Base-by-base conservation (phyloP, 306 rosid genomes). In the Fragaria vesca region DNA sequence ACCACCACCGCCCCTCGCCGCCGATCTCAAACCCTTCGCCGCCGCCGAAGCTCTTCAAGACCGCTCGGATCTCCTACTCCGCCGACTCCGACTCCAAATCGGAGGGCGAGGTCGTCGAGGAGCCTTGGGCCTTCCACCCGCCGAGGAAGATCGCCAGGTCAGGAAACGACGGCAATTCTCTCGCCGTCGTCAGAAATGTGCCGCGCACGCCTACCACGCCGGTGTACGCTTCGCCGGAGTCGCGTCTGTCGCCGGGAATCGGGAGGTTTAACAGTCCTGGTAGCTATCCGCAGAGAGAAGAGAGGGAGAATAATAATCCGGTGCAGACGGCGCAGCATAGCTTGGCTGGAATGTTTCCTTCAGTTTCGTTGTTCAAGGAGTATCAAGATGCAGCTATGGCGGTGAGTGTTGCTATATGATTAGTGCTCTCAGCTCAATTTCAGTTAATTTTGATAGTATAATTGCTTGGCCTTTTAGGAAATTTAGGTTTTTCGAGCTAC, bases 331-430 rank as follows among this genome's bases (percentile, higher is more conserved):
- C n/a, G 47, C 70, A 66, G 70, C 93, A 92, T 84, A 38, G 94
- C 84, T 86, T 92, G 81, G 79, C 87, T 32, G 98, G 97, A 55
- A 86, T 63, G 80, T 92, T 94, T 69, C 97, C 98, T 77, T 84
- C 98, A 0, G 94, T 92, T 82, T 88, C 98, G 20, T 81, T 92
- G 84, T 94, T 94, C 58, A 94, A 90, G 90, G 98, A 92, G 77
- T 94, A 88, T 74, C 98, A 92, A 77, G 89, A 86, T 86, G 85
- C 96, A 66, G 98, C 98, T n/a, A 91, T 91, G 97, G 96, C 91
- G 90, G 98, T 94, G 85, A 79, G 34, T 82, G 2, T 12, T 42
- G 12, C 28, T 8, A 3, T 4, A 13, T 38, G 9, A 55, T 36
- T 50, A 40, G 3, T 32, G 2, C 34, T 5, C 57, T n/a, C 50